Evolutionary conservation across 768 basidiomycete species (phyloP).

Genomic region (Mycena leptocephala): DNA sequence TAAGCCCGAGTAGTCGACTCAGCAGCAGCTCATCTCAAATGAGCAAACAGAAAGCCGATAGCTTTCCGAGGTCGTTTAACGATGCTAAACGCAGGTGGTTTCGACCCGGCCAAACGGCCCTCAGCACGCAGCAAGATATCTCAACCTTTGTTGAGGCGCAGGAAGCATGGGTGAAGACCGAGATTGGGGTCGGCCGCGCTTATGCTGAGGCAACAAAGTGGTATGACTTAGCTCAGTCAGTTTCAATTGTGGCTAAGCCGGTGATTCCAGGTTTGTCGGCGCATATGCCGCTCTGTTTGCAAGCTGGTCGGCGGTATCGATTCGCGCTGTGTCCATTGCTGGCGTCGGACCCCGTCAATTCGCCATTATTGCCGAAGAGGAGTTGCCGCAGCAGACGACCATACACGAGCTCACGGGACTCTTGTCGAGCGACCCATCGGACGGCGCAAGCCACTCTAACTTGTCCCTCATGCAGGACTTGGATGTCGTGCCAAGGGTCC

Average conservation of each 20-base stretch:
- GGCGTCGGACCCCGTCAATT: neutral
- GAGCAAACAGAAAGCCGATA: neutral
- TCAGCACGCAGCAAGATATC: neutral
- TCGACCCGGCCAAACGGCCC: neutral
- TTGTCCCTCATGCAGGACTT: conserved; percentile 5
- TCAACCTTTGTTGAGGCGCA: neutral
- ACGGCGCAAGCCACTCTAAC: neutral
- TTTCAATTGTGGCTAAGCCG: neutral
- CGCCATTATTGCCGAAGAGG: neutral
- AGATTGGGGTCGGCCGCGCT: neutral
- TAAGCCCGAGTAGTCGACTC: no score
- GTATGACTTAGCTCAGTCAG: neutral
- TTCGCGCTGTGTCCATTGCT: neutral
- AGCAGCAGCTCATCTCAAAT: neutral
- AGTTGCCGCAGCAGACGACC: neutral
- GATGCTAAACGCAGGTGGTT: neutral
- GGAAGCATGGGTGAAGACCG: neutral
- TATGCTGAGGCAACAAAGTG: neutral
- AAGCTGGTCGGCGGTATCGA: neutral
- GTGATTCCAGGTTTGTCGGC: neutral
- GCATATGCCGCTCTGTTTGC: neutral
- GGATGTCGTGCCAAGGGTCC: neutral
- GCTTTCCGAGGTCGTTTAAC: neutral
- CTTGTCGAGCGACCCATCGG: neutral
- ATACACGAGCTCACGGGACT: neutral